Base-by-base conservation (phyloP, 2,329 filamentous ascomycete species). In the Xylariales sp. region DNA sequence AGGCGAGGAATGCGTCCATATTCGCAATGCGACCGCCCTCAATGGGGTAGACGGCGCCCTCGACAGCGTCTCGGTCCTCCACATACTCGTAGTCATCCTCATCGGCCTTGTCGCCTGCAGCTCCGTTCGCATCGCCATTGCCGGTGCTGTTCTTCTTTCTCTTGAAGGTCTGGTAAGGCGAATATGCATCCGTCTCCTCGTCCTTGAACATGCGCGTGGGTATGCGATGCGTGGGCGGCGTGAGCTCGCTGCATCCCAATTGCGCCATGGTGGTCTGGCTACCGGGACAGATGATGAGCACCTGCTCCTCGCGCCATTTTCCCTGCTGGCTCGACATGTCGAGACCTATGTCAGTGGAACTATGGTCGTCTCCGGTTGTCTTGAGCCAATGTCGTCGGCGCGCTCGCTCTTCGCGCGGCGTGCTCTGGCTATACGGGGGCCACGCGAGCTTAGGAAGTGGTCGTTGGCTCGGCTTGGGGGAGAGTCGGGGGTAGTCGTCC, bases 191-290 rank as follows among this genome's bases (percentile, higher is more conserved):
- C 58, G 86, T 82, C 44, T 88, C 86, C 40, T 78, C 75, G 58
- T 94, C 89, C 52, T 82, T 80, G 40, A 97, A 98, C 89, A 98
- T 95, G 69, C 93, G 85, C 64, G 91, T 96, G 22, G 86, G 82
- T 51, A 97, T 78, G 52, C 89, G 86, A 62, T 87, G 79, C 47
- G 82, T 77, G n/a, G 93, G 88, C 31, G 89, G 90, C 25, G 90
- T 95, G 63, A 97, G 84, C 70, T 96, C 90, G 54, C 82, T 83
- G 54, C 93, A 84, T 38, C 90, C 90, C 29, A 95, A 78, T 74
- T 95, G 89, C 51, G 89, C 90, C 69, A 95, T 80, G 45, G 89
- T 95, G 50, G 84, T 91, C 66, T 86, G 83, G 62, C 89, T 95
- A 59, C 90, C 90, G 24, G 86, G 85, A 63, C 83, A 84, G 66